Conservation (phyloP, 2,329 filamentous ascomycete species). For the Talaromyces sp. region DNA sequence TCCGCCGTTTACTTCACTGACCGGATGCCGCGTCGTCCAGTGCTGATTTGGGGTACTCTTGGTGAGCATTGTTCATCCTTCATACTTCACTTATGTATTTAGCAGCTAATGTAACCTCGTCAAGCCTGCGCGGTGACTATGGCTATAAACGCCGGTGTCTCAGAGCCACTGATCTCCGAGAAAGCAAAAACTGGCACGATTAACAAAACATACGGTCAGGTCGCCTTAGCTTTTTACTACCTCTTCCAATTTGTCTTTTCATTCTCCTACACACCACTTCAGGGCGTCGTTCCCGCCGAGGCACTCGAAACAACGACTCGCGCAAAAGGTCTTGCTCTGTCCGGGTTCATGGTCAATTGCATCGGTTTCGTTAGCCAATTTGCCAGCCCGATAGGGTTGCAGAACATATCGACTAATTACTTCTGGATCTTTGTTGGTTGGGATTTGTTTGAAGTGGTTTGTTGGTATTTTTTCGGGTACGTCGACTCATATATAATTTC, state of each 20-base stretch:
- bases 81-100: neutral
- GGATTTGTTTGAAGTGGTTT: constrained; percentile 5
- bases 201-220: constrained; percentile 33
- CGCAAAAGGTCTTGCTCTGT: constrained; percentile 10
- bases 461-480: constrained; percentile 22
- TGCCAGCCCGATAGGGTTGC: constrained; percentile 14
- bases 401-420: constrained; percentile 34
- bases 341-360: constrained; percentile 7
- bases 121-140: constrained; percentile 35
- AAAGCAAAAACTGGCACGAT: constrained; percentile 20
- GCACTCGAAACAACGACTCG: constrained; percentile 7
- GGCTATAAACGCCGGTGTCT: constrained; percentile 41
- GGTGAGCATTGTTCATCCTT: constrained; percentile 9
- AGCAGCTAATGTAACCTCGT: constrained; percentile 1
- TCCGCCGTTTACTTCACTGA: constrained; percentile 41
- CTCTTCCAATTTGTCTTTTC: constrained; percentile 38
- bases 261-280: constrained; percentile 34
- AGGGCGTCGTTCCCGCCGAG: constrained; percentile 9
- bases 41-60: constrained; percentile 42
- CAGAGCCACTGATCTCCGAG: constrained; percentile 28
- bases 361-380: constrained; percentile 22
- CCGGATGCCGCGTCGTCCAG: constrained; percentile 42
- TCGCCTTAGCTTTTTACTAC: constrained; percentile 37
- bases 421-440: constrained; percentile 14
- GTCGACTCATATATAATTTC: no score